Conservation (phyloP, 1,284 basidiomycete genomes). For the Ceratorhiza oryzae-sativae region DNA sequence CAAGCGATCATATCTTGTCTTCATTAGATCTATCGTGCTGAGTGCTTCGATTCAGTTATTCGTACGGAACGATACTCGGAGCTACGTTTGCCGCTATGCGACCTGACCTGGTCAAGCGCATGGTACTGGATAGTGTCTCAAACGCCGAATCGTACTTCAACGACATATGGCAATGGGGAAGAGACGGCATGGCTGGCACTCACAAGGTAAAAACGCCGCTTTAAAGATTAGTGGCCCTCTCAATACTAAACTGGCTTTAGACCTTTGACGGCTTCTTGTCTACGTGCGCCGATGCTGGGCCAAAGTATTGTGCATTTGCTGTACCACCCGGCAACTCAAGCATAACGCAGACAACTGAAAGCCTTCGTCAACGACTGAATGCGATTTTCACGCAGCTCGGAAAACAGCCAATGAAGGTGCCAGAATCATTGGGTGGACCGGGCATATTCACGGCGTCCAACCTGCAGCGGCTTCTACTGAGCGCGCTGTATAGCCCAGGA, state of each 20-base stretch:
- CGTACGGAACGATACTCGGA: conserved; percentile 46
- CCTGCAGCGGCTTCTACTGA: not conserved
- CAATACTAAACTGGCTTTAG: not conserved
- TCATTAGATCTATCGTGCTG: not conserved
- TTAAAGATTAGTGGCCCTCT: conserved; percentile 32
- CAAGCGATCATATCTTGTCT: not conserved
- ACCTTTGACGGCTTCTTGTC: conserved; percentile 39
- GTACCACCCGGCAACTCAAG: not conserved
- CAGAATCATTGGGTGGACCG: conserved; percentile 6
- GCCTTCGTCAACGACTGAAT: conserved; percentile 16
- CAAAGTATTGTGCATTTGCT: conserved; percentile 34
- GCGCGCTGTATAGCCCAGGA: not conserved
- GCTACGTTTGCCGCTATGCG: conserved; percentile 48
- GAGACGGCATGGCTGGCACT: conserved; percentile 43
- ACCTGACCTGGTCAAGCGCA: conserved; percentile 46
- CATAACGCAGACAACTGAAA: conserved; percentile 4
- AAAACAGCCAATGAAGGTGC: not conserved
- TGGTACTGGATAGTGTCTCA: conserved; percentile 46
- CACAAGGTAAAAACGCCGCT: conserved; percentile 42
- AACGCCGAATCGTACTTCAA: conserved; percentile 41
- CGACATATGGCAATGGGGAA: conserved; percentile 43
- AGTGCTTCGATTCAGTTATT: conserved; percentile 8
- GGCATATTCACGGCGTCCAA: conserved; percentile 13
- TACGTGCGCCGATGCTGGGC: conserved; percentile 41
- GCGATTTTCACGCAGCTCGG: not conserved